phyloP scores from a whole-genome alignment of 768 basidiomycete species.

The Boletus rubropictus region DNA sequence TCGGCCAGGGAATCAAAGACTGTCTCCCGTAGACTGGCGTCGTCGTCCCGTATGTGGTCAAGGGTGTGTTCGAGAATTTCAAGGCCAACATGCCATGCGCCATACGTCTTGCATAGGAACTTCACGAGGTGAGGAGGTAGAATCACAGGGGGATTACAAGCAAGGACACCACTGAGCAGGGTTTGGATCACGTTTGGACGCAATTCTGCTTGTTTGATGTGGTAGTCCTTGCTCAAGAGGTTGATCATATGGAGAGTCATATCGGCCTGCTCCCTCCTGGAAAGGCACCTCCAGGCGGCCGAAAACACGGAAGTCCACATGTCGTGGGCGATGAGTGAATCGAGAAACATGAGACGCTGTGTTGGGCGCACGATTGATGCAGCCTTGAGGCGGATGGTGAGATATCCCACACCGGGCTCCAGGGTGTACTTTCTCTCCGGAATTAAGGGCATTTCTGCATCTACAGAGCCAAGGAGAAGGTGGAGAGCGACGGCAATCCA shows the following conservation, averaged over 20 bases:
- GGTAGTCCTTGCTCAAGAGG: constrained; percentile 89
- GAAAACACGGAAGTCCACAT: constrained; percentile 88
- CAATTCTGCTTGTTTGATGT: constrained; percentile 79
- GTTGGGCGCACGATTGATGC: constrained; percentile 63
- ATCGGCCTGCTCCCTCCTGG: constrained; percentile 82
- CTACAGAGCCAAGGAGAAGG: constrained; percentile 75
- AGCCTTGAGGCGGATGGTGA: constrained; percentile 42
- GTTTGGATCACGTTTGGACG: constrained; percentile 93
- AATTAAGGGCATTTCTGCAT: constrained; percentile 38
- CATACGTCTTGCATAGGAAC: constrained; percentile 92
- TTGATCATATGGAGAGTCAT: constrained; percentile 85
- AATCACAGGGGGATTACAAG: constrained; percentile 81
- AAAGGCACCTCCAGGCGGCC: constrained; percentile 78
- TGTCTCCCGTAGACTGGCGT: constrained; percentile 71
- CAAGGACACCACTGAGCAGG: constrained; percentile 74
- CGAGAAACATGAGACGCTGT: constrained; percentile 77
- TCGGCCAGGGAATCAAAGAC: constrained; percentile 90
- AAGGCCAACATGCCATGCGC: constrained; percentile 89
- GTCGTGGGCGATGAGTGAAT: constrained; percentile 69
- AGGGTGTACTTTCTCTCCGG: constrained; percentile 37
- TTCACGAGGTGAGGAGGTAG: constrained; percentile 94
- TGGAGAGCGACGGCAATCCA: constrained; percentile 93
- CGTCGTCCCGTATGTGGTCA: constrained; percentile 75
- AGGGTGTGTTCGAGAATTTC: constrained; percentile 82
- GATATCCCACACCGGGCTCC: constrained; percentile 31